Conservation (phyloP, 1,139 yeast genomes). For the Debaryomycetaceae sp. region DNA sequence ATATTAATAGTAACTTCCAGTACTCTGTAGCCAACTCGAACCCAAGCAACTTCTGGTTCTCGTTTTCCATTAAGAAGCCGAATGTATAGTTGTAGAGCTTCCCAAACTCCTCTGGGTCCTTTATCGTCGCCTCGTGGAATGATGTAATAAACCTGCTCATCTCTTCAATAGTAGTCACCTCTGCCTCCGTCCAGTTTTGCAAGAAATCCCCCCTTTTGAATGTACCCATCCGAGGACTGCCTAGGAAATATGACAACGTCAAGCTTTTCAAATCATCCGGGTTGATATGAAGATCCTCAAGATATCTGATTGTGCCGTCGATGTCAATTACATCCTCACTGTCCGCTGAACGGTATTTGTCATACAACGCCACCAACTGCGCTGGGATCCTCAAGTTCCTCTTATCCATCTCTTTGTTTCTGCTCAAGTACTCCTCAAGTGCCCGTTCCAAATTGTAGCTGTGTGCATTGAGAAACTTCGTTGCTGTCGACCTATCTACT, state of each 20-base stretch:
- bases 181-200: slow-evolving; percentile 49
- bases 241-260: slow-evolving; percentile 65
- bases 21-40: slow-evolving; percentile 68
- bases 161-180: slow-evolving; percentile 33
- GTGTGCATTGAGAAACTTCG: slow-evolving; percentile 21
- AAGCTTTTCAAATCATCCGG: slow-evolving; percentile 74
- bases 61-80: slow-evolving; percentile 59
- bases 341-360: slow-evolving; percentile 28
- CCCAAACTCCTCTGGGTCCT: slow-evolving; percentile 37
- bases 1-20: slow-evolving; percentile 65
- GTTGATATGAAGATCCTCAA: slow-evolving; percentile 62
- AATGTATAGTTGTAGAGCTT: slow-evolving; percentile 70
- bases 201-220: slow-evolving; percentile 51
- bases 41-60: slow-evolving; percentile 53
- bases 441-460: slow-evolving; percentile 30
- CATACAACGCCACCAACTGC: slow-evolving; percentile 22
- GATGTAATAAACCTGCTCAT: slow-evolving; percentile 49
- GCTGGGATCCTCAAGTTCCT: slow-evolving; percentile 10
- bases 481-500: slow-evolving; percentile 22
- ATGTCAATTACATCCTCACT: slow-evolving; percentile 45
- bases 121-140: slow-evolving; percentile 31
- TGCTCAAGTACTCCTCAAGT: slow-evolving; percentile 21
- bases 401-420: slow-evolving; percentile 3
- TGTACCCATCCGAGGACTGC: slow-evolving; percentile 63
- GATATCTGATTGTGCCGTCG: slow-evolving; percentile 71